Base-by-base conservation (phyloP, 2,329 filamentous ascomycete species). In the Neonectria punicea region DNA sequence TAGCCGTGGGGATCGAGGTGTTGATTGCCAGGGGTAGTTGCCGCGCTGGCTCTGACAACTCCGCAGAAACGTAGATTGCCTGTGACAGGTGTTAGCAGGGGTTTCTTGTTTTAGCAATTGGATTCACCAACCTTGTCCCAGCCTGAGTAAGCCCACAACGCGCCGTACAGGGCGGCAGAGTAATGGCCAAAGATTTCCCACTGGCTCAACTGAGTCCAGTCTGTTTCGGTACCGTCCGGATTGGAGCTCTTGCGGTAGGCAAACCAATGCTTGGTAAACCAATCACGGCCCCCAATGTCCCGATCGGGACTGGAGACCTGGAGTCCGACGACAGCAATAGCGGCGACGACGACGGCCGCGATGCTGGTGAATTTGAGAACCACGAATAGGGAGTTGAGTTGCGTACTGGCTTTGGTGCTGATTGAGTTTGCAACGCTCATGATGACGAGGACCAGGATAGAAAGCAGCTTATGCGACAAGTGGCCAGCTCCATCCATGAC, bases 111-210 rank as follows among this genome's bases (percentile, higher is more conserved):
- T 8, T 3, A 16, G 18, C 2, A 11, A 2, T 32, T 18, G 49
- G 16, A 13, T 25, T 2, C 10, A 55, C 81, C 78, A 43, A 86
- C 87, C 78, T 90, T 90, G 60, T 90, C 89, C 89, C 89, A 91
- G 0, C 89, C 89, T 0, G 86, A 88, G 64, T 90, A 91, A 0
- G 86, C 88, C 88, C 88, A 91, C 0, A 90, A 73, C 0, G 86
- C 87, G 0, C 85, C 88, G 68, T 90, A 90, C 1, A 90, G 79
- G 0, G 88, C 89, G 1, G 87, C 83, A 3, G 86, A 87, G 61
- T 86, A 85, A 68, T 89, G 85, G 0, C 88, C 88, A 28, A 89
- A 82, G 11, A 86, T 80, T 61, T 88, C 86, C 89, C 88, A 90
- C 30, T 80, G 75, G 5, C 81, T 78, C 46, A 90, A 69, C 1